Evolutionary conservation across 2,329 filamentous ascomycete genomes (phyloP).

Genomic region (Penicillium olsonii): DNA sequence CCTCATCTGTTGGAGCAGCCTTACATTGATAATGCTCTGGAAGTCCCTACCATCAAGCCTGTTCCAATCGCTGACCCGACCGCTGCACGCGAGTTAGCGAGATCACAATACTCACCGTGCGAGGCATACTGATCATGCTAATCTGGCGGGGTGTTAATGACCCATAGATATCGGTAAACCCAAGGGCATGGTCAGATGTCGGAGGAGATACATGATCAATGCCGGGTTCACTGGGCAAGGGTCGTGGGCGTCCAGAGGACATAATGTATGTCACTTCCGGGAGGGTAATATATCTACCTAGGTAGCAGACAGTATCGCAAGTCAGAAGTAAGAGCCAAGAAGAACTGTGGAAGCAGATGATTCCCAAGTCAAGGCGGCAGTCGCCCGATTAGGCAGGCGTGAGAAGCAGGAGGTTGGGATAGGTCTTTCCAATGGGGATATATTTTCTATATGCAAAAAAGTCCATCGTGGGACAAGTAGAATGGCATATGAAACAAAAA

Average conservation of each 20-base stretch:
- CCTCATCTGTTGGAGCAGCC: background rate
- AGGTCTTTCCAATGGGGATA: slow-evolving; percentile 17
- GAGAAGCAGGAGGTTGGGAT: slow-evolving; percentile 2
- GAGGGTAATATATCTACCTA: background rate
- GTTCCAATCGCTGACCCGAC: slow-evolving; percentile 35
- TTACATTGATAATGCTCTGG: slow-evolving; percentile 31
- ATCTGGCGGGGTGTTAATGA: slow-evolving; percentile 21
- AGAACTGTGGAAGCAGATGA: too few species aligned
- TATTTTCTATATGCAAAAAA: slow-evolving; percentile 27
- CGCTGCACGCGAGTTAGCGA: slow-evolving; percentile 20
- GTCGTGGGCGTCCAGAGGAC: background rate
- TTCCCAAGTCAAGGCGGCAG: too few species aligned
- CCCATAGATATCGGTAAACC: slow-evolving; percentile 24
- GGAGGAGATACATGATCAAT: background rate
- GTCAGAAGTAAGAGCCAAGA: background rate
- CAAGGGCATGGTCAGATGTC: slow-evolving; percentile 11
- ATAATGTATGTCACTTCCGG: background rate
- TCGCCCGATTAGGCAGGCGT: background rate
- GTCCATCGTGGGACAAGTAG: slow-evolving; percentile 20
- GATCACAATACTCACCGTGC: background rate
- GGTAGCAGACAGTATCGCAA: background rate
- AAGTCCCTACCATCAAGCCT: slow-evolving; percentile 33
- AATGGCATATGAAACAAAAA: slow-evolving; percentile 17
- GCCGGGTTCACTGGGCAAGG: background rate
- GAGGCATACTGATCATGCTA: slow-evolving; percentile 28